Base-by-base conservation (phyloP, 495 filamentous ascomycete genomes). In the Penicillium nucicola region DNA sequence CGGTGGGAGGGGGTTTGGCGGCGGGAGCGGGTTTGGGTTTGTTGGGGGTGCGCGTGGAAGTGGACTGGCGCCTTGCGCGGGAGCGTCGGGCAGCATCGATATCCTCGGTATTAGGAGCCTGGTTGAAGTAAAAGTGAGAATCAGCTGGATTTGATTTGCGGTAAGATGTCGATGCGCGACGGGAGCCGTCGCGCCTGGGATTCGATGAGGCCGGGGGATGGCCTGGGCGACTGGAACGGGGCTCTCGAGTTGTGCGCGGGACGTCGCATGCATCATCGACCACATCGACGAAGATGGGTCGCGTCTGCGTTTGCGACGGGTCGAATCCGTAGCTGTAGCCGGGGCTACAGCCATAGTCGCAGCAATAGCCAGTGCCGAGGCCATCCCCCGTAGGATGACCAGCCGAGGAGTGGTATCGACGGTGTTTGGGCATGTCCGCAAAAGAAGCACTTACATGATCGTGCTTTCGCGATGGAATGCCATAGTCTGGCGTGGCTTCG, bases 371-470 rank as follows among this genome's bases (percentile, higher is more conserved):
- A 55, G 57, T 58, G 62, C 68, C 69, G 58, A 62, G 54, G 69
- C 67, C 61, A 61, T 71, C 64, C 70, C 70, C 68, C 56, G 71
- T 47, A 56, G 69, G 58, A 60, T 64, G 54, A 60, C 65, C 66
- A 45, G 68, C 64, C 61, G 69, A 63, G 54, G 65, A 64, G 51
- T 64, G 60, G 48, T 58, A 65, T 56, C 69, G 71, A 64, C 62
- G 64, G 56, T 62, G 62, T 56, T 60, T 65, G 56, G 61, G 52
- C 61, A 59, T 57, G 59, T 65, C 64, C 68, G 66, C 67, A 69
- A 69, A 74, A 69, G 61, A 69, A 71, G 74, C 76, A 81, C 77
- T 81, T 78, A 81, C 77, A 80, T 73, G 67, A 62, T 79, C 76
- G 76, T 78, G 71, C 73, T 78, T 72, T 65, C 68, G 69, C 61